These are phyloP conservation scores for Ministeria vibrans DNA, from an alignment of 78 protist genomes.

Conservation along the genomic window DNA sequence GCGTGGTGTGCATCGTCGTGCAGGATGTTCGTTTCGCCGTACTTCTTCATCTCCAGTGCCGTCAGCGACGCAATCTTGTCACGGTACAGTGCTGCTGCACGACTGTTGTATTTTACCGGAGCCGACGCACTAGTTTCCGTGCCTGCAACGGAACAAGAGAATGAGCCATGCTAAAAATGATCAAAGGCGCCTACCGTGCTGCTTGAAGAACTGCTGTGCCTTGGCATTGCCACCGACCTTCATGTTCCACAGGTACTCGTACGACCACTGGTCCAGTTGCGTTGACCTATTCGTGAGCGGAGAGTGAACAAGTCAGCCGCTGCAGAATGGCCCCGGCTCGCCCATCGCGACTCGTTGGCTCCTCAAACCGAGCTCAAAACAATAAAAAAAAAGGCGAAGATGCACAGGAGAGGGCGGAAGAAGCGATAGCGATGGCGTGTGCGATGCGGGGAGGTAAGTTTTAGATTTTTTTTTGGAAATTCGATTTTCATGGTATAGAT, in stretches of 20 bases:
- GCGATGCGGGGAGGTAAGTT: too few relatives aligned
- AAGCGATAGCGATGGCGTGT: too few relatives aligned
- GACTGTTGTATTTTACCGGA: neutral
- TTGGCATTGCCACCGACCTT: neutral
- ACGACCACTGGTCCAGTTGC: neutral
- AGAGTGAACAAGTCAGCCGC: too few relatives aligned
- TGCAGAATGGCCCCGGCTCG: too few relatives aligned
- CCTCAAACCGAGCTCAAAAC: too few relatives aligned
- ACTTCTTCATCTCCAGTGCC: neutral
- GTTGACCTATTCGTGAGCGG: constrained; percentile 1
- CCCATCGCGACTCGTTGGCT: too few relatives aligned
- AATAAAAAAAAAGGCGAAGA: too few relatives aligned
- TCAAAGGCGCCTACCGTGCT: neutral
- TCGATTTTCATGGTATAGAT: too few relatives aligned
- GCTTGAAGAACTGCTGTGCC: neutral
- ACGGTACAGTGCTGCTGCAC: neutral
- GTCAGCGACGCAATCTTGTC: constrained; percentile 1
- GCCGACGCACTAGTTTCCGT: neutral
- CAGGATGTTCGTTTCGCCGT: too few relatives aligned
- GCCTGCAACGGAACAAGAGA: neutral
- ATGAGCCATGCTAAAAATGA: neutral
- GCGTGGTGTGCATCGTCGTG: too few relatives aligned
- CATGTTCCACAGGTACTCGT: neutral
- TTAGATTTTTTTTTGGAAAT: too few relatives aligned
- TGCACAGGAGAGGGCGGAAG: too few relatives aligned